A percentile compares a stretch with the other conserved stretches of the same genome.
phyloP scores from a whole-genome alignment of 495 filamentous ascomycete species.

The Aeminium ludgeri region DNA sequence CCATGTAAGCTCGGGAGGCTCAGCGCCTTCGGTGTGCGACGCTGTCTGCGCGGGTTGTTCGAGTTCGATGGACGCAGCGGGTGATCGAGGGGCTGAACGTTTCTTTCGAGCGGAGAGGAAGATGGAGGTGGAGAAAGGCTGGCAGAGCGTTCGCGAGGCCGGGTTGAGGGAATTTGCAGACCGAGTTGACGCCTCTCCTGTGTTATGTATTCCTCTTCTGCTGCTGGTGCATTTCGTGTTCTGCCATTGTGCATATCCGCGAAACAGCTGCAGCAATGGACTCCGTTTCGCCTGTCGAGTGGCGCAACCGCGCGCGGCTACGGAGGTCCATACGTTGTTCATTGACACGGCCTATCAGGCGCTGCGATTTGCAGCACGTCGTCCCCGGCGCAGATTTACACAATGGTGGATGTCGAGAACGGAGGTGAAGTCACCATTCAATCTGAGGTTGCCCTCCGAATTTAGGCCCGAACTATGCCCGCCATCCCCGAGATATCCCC shows the following conservation, averaged over 20 bases:
- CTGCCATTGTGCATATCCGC: constrained; percentile 5
- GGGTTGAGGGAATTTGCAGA: too few species aligned
- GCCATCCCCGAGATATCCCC: too few species aligned
- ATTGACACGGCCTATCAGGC: constrained; percentile 15
- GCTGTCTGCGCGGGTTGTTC: constrained; percentile 7
- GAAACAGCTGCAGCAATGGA: constrained; percentile 9
- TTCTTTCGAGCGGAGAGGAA: neutral
- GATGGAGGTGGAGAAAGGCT: neutral
- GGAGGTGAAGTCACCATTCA: too few species aligned
- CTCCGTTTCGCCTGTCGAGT: constrained; percentile 10
- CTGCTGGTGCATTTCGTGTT: neutral
- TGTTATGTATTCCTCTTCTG: too few species aligned
- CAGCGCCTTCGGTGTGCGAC: constrained; percentile 9
- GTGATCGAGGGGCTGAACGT: neutral
- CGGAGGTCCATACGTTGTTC: constrained; percentile 22
- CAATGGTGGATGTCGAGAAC: too few species aligned
- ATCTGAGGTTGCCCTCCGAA: too few species aligned
- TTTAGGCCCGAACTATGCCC: constrained; percentile 9
- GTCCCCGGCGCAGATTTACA: too few species aligned
- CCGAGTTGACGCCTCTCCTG: too few species aligned
- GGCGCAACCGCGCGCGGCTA: constrained; percentile 18
- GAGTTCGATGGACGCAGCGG: neutral
- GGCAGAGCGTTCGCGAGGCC: too few species aligned
- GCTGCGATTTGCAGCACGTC: too few species aligned
- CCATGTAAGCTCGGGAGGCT: constrained; percentile 12